These are phyloP conservation scores for Hyphodiscus hymeniophilus DNA, from an alignment of 495 filamentous ascomycete species.

Conservation along the genomic window DNA sequence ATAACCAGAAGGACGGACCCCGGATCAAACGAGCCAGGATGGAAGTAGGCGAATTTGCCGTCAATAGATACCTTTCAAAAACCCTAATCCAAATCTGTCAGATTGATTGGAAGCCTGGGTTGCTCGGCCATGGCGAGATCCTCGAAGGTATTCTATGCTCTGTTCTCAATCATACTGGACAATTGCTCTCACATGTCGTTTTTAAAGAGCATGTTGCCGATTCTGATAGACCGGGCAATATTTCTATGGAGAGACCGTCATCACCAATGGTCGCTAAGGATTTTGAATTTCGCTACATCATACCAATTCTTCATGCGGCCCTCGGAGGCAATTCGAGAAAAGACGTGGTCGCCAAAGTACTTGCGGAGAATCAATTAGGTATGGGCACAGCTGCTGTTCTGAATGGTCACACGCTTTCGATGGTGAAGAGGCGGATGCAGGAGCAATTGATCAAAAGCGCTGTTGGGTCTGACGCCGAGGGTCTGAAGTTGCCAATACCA, in stretches of 20 bases:
- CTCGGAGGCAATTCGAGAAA: slow-evolving; percentile 22
- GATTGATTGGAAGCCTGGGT: slow-evolving; percentile 13
- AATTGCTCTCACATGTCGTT: slow-evolving; percentile 22
- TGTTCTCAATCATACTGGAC: slow-evolving; percentile 14
- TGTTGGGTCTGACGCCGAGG: slow-evolving; percentile 8
- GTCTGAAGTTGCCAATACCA: slow-evolving; percentile 7
- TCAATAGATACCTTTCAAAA: slow-evolving; percentile 10
- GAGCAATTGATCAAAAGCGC: slow-evolving; percentile 24
- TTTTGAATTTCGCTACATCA: slow-evolving; percentile 25
- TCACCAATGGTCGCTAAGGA: background rate
- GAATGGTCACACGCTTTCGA: slow-evolving; percentile 8
- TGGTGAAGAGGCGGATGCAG: slow-evolving; percentile 29
- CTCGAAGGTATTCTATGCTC: slow-evolving; percentile 20
- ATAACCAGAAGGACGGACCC: background rate
- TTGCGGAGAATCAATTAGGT: background rate
- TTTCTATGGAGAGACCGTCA: background rate
- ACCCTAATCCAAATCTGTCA: slow-evolving; percentile 5
- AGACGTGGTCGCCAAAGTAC: slow-evolving; percentile 3
- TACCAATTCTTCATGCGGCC: slow-evolving; percentile 31
- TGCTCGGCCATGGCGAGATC: slow-evolving; percentile 13
- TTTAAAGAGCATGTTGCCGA: slow-evolving; percentile 20
- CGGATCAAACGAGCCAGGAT: slow-evolving; percentile 4
- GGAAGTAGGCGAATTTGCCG: slow-evolving; percentile 14
- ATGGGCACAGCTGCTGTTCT: background rate
- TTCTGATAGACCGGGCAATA: slow-evolving; percentile 16